These are phyloP conservation scores for Phaseolus lunatus DNA, from an alignment of 306 rosid species.

Conservation along the genomic window DNA sequence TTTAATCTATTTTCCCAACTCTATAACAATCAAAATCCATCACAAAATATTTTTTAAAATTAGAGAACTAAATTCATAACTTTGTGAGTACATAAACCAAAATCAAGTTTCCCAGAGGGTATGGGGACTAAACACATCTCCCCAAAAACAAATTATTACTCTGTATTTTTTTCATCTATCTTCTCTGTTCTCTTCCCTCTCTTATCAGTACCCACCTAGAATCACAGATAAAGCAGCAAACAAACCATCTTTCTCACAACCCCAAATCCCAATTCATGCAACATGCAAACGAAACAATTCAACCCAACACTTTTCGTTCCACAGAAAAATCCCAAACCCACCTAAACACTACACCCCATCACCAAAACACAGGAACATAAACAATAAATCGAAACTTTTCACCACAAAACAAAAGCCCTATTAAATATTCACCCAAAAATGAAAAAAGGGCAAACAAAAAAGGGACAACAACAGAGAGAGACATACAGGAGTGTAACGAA, in stretches of 20 bases:
- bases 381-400: slow-evolving; percentile 22
- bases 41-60: neutral
- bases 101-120: neutral
- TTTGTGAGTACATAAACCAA: neutral
- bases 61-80: neutral
- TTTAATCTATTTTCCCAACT: neutral
- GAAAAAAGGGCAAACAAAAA: neutral
- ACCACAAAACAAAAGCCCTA: neutral
- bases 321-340: neutral
- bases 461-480: neutral
- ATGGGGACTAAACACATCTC: neutral
- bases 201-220: neutral
- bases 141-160: neutral
- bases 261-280: slow-evolving; percentile 32
- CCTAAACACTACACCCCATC: neutral
- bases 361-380: neutral
- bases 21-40: too few species aligned
- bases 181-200: neutral
- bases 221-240: neutral
- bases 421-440: neutral
- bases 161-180: neutral
- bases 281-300: slow-evolving; percentile 31
- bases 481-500: slow-evolving; percentile 94
- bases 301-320: slow-evolving; percentile 26
- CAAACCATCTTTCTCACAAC: neutral